Evolutionary conservation across 176 grass and related monocot genomes (phyloP).

Genomic region (Oryza longistaminata): DNA sequence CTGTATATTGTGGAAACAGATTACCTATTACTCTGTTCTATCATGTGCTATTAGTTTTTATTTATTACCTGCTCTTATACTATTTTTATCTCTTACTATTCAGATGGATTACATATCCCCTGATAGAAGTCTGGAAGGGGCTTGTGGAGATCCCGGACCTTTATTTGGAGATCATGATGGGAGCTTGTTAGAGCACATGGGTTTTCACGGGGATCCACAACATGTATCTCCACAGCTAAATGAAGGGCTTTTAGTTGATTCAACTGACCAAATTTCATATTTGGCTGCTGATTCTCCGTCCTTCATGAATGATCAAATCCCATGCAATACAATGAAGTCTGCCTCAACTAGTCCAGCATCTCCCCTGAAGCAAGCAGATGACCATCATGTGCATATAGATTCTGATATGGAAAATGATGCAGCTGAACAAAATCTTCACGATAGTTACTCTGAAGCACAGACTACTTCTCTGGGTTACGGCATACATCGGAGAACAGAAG

Average conservation of each 20-base stretch:
- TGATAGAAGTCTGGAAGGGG: conserved; percentile 53
- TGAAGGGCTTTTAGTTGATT: conserved; percentile 46
- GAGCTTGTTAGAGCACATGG: conserved; percentile 57
- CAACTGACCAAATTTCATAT: conserved; percentile 35
- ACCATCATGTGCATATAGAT: conserved; percentile 22
- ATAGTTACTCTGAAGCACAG: conserved; percentile 38
- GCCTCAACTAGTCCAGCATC: conserved; percentile 41
- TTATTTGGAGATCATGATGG: conserved; percentile 46
- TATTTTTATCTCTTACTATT: conserved; percentile 35
- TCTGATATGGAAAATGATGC: conserved; percentile 42
- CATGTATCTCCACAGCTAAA: conserved; percentile 46
- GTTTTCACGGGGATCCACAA: conserved; percentile 46
- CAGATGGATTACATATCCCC: conserved; percentile 69
- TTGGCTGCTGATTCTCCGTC: conserved; percentile 39
- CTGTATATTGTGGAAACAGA: conserved; percentile 16
- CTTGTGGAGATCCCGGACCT: conserved; percentile 53
- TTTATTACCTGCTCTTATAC: conserved; percentile 8
- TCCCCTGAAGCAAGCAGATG: conserved; percentile 44
- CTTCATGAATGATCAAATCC: conserved; percentile 53
- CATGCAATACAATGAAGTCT: conserved; percentile 41
- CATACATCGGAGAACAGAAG: conserved; percentile 40
- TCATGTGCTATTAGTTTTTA: not conserved
- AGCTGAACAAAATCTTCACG: conserved; percentile 39
- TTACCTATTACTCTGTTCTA: not conserved
- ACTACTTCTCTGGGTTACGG: conserved; percentile 31